A percentile compares a stretch with the other conserved stretches of the same genome.
Evolutionary conservation across 208 protist species (phyloP).

Genomic region (Angomonas deanei): DNA sequence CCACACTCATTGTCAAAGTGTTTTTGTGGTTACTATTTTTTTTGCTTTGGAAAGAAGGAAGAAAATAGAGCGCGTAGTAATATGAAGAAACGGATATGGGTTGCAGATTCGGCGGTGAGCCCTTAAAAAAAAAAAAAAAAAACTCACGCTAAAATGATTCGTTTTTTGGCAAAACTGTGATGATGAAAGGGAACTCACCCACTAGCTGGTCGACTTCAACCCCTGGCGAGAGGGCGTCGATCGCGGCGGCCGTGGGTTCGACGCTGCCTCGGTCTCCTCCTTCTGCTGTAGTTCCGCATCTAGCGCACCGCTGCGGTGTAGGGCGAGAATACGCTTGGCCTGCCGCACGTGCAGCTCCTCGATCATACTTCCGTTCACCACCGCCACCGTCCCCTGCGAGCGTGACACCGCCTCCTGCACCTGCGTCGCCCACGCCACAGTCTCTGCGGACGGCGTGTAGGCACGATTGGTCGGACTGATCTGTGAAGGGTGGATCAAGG

Average conservation of each 20-base stretch:
- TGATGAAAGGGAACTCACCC: not conserved
- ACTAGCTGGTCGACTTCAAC: not conserved
- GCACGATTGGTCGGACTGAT: constrained; percentile 53
- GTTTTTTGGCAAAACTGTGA: not conserved
- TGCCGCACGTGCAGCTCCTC: constrained; percentile 65
- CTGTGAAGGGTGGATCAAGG: constrained; percentile 65
- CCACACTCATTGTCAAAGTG: not conserved
- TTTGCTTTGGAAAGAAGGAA: not conserved
- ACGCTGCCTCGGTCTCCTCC: not conserved
- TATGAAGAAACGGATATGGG: too few species aligned
- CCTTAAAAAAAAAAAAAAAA: constrained; percentile 13
- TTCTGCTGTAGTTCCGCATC: not conserved
- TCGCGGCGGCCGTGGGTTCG: too few species aligned
- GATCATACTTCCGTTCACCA: constrained; percentile 56
- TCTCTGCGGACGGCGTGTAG: constrained; percentile 47
- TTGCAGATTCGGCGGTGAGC: too few species aligned
- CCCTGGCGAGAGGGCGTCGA: not conserved
- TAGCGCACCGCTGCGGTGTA: constrained; percentile 18
- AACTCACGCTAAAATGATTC: not conserved
- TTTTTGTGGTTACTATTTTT: not conserved
- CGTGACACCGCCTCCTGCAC: constrained; percentile 28
- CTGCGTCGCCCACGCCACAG: constrained; percentile 60
- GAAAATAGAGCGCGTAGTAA: too few species aligned
- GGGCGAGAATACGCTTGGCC: constrained; percentile 24
- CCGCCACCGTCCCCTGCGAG: constrained; percentile 25